These are phyloP conservation scores for Populus simonii DNA, from an alignment of 345 rosid genomes.

Conservation along the genomic window DNA sequence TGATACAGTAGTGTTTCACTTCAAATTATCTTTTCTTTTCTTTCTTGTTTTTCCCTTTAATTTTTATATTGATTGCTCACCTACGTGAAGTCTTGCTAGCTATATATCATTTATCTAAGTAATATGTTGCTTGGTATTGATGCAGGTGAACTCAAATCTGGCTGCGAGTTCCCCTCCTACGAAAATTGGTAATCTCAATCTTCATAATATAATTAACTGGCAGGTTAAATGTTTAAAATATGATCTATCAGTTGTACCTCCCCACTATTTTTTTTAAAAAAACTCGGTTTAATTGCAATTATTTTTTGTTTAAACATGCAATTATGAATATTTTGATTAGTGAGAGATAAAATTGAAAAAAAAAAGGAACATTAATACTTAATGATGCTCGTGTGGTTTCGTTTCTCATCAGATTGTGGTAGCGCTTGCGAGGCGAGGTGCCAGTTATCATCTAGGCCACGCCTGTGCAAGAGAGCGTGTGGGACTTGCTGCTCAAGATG, in stretches of 20 bases:
- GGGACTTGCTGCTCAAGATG: conserved; percentile 71
- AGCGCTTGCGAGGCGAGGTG: conserved; percentile 62
- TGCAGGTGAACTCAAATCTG: conserved; percentile 7
- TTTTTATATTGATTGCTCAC: no score
- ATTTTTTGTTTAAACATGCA: no score
- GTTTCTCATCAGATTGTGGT: conserved; percentile 22
- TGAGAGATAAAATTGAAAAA: no score
- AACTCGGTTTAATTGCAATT: no score
- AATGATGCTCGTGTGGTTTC: background rate
- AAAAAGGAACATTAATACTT: background rate
- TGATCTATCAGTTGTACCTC: no score
- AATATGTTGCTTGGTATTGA: background rate
- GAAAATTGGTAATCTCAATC: conserved; percentile 8
- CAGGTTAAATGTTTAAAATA: background rate
- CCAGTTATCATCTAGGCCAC: conserved; percentile 52
- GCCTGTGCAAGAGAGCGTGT: conserved; percentile 65
- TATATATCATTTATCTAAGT: background rate
- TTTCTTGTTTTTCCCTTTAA: background rate
- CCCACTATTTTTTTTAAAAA: rapidly evolving
- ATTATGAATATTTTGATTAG: no score
- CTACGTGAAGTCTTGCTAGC: background rate
- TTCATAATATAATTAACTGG: background rate
- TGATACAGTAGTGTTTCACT: background rate
- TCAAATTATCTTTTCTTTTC: background rate
- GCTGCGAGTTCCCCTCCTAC: background rate